Evolutionary conservation across 2,329 filamentous ascomycete genomes (phyloP).

Genomic region (Colletotrichum cuscutae): DNA sequence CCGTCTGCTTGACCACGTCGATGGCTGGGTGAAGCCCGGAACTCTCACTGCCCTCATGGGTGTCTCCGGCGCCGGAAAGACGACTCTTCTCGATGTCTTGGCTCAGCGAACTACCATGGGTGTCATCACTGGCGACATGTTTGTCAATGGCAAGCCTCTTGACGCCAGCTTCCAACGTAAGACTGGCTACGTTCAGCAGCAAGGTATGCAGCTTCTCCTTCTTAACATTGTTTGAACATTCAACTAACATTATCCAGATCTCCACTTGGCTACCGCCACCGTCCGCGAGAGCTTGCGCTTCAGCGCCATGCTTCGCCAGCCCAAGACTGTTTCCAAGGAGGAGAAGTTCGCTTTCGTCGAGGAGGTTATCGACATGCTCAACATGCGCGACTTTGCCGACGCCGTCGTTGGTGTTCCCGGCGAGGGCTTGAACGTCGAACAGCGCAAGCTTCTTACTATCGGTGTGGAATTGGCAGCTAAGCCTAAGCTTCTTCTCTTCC

Average conservation of each 20-base stretch:
- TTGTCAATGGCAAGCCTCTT: conserved; percentile 69
- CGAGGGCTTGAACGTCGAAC: conserved; percentile 69
- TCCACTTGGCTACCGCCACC: conserved; percentile 65
- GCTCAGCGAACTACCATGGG: conserved; percentile 66
- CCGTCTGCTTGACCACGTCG: conserved; percentile 80
- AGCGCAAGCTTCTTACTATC: conserved; percentile 71
- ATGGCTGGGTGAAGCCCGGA: conserved; percentile 91
- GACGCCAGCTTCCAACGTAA: conserved; percentile 71
- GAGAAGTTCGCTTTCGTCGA: conserved; percentile 73
- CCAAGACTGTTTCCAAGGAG: conserved; percentile 59
- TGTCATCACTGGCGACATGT: conserved; percentile 73
- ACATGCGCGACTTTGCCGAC: conserved; percentile 74
- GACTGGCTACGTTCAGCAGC: conserved; percentile 75
- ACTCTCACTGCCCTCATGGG: conserved; percentile 84
- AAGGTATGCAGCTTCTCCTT: conserved; percentile 51
- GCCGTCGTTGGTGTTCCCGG: conserved; percentile 73
- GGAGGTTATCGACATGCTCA: conserved; percentile 72
- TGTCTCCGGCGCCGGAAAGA: conserved; percentile 60
- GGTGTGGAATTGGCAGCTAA: conserved; percentile 69
- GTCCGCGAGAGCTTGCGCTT: conserved; percentile 66
- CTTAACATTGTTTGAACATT: background rate
- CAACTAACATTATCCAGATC: conserved; percentile 50
- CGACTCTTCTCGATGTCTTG: conserved; percentile 54
- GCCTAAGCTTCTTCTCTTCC: conserved; percentile 68
- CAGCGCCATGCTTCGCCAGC: conserved; percentile 68